These are phyloP conservation scores for Rubus parviflorus DNA, from an alignment of 306 rosid species.

Conservation along the genomic window DNA sequence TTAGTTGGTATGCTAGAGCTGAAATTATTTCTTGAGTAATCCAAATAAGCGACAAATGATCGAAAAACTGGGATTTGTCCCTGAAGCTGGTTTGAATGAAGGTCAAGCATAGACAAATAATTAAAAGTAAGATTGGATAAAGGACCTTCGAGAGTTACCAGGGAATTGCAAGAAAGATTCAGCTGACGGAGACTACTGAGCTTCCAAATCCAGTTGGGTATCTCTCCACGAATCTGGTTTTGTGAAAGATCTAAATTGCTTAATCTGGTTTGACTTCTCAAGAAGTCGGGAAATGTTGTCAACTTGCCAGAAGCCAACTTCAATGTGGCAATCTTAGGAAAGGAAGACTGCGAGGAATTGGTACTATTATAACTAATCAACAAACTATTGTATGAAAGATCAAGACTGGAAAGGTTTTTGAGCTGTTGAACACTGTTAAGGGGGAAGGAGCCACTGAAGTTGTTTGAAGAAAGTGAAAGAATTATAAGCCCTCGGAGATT, in stretches of 20 bases:
- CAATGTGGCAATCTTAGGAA: slow-evolving; percentile 17
- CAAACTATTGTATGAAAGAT: slow-evolving; percentile 27
- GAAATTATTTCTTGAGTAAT: slow-evolving; percentile 35
- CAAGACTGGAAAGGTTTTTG: slow-evolving; percentile 11
- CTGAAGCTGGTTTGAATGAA: slow-evolving; percentile 33
- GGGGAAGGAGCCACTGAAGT: slow-evolving; percentile 10
- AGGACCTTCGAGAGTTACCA: slow-evolving; percentile 20
- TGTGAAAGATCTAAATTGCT: slow-evolving; percentile 13
- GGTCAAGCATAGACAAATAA: neutral
- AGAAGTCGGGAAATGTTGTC: slow-evolving; percentile 10
- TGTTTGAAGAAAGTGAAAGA: slow-evolving; percentile 32
- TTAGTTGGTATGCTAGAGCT: slow-evolving; percentile 9
- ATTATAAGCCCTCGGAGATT: neutral
- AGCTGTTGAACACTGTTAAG: neutral
- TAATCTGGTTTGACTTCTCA: slow-evolving; percentile 16
- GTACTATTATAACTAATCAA: neutral
- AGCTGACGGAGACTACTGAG: rapidly evolving
- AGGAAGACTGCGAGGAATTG: neutral
- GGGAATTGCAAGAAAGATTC: slow-evolving; percentile 52
- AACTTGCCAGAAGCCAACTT: slow-evolving; percentile 23
- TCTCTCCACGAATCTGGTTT: slow-evolving; percentile 25
- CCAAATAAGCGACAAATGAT: neutral
- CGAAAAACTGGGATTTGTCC: slow-evolving; percentile 19
- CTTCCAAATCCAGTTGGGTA: slow-evolving; percentile 42
- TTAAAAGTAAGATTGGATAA: neutral